Evolutionary conservation across 192 early-diverging fungal species (phyloP).

Genomic region (Coemansia sp.): DNA sequence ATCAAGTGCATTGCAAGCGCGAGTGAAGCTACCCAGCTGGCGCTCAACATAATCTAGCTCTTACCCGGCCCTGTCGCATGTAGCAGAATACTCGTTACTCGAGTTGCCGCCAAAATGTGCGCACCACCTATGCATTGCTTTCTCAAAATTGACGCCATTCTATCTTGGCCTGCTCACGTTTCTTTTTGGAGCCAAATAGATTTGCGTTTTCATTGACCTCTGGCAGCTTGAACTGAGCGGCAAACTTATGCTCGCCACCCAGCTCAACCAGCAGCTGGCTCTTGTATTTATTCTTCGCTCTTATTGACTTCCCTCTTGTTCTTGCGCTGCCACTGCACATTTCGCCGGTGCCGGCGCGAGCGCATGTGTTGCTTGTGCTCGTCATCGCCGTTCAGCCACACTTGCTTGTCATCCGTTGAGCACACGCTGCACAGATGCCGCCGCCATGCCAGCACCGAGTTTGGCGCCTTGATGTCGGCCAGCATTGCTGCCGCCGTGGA

Average conservation of each 20-base stretch:
- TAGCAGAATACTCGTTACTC: not conserved
- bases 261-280: slow-evolving; percentile 32
- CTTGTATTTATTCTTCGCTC: no score
- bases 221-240: slow-evolving; percentile 16
- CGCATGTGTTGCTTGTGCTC: slow-evolving; percentile 75
- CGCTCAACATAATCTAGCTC: slow-evolving; percentile 24
- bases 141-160: slow-evolving; percentile 31
- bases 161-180: slow-evolving; percentile 22
- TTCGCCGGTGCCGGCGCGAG: slow-evolving; percentile 60
- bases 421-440: slow-evolving; percentile 73
- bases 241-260: slow-evolving; percentile 26
- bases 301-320: not conserved
- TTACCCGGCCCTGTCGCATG: slow-evolving; percentile 17
- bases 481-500: slow-evolving; percentile 29
- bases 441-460: slow-evolving; percentile 56
- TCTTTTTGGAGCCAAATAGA: slow-evolving; percentile 31
- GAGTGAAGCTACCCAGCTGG: slow-evolving; percentile 22
- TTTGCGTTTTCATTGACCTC: slow-evolving; percentile 25
- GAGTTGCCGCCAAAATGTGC: not conserved
- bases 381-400: slow-evolving; percentile 67
- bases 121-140: slow-evolving; percentile 28
- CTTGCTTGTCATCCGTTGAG: slow-evolving; percentile 42
- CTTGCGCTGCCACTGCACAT: not conserved
- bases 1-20: slow-evolving; percentile 21
- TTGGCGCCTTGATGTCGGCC: slow-evolving; percentile 19